Conservation (phyloP, 768 basidiomycete species). For the Pulveroboletus sp. region DNA sequence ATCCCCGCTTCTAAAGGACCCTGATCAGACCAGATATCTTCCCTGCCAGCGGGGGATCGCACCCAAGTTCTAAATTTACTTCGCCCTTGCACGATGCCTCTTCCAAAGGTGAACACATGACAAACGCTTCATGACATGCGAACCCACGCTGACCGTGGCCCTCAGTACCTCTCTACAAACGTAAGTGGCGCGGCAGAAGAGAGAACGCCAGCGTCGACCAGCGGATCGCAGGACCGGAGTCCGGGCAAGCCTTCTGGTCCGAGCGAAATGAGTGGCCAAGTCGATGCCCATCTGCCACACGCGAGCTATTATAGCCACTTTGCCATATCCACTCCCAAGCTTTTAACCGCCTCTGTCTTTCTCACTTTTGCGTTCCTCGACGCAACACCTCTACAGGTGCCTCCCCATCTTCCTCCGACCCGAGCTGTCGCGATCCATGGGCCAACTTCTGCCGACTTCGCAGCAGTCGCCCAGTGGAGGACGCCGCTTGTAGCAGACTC, state of each 20-base stretch:
- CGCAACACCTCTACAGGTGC: constrained; percentile 38
- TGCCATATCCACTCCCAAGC: constrained; percentile 31
- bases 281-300: constrained; percentile 6
- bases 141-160: constrained; percentile 17
- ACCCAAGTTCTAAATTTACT: constrained; percentile 39
- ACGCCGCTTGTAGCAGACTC: constrained; percentile 51
- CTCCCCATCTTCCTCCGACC: constrained; percentile 48
- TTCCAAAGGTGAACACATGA: constrained; percentile 26
- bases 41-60: constrained; percentile 35
- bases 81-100: constrained; percentile 35
- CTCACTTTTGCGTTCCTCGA: constrained; percentile 52
- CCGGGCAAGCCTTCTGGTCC: constrained; percentile 5
- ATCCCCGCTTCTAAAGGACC: constrained; percentile 22
- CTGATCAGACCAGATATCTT: constrained; percentile 36
- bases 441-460: constrained; percentile 53
- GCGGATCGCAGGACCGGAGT: constrained; percentile 20
- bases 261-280: constrained; percentile 8
- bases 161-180: constrained; percentile 21
- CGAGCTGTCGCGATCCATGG: constrained; percentile 44
- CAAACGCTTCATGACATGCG: neutral
- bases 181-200: constrained; percentile 23
- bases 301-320: constrained; percentile 21
- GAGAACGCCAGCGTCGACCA: constrained; percentile 17
- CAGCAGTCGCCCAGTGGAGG: constrained; percentile 35
- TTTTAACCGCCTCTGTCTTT: constrained; percentile 44